Evolutionary conservation across 257 asterid species (phyloP).

Genomic region (Solanum commersonii): DNA sequence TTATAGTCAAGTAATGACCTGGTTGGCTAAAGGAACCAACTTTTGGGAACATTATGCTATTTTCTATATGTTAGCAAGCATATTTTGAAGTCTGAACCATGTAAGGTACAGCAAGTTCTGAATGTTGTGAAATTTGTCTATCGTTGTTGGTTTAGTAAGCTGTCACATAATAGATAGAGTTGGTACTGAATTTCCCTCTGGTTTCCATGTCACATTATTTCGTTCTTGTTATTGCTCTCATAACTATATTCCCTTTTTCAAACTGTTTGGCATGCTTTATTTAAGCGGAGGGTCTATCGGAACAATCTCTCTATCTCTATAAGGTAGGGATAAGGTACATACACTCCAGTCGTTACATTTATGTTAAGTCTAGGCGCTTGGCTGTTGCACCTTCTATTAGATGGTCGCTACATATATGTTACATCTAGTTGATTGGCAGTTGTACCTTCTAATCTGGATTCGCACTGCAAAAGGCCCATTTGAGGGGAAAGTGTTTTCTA

Average conservation of each 20-base stretch:
- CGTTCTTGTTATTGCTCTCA: background rate
- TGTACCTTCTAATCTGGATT: background rate
- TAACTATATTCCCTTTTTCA: background rate
- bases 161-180: background rate
- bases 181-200: background rate
- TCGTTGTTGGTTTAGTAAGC: background rate
- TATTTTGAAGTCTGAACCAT: background rate
- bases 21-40: background rate
- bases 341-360: no score
- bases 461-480: no score
- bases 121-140: background rate
- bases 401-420: background rate
- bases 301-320: no score
- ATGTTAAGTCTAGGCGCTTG: no score
- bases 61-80: background rate
- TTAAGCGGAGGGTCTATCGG: no score
- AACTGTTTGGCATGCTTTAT: no score
- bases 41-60: background rate
- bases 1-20: background rate
- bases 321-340: background rate
- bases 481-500: background rate
- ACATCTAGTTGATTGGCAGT: background rate
- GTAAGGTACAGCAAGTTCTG: background rate
- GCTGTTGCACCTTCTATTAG: background rate
- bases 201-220: background rate